phyloP scores from a whole-genome alignment of 176 grass and related monocot genomes.

The Sorghum bicolor region Sorghum_bicolor_NCBIv3 NC_012871.2:14692501-14693000 shows the following conservation, averaged over 20 bases:
- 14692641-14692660: neutral
- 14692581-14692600: neutral
- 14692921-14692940: constrained; percentile 75
- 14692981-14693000: constrained; percentile 80
- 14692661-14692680: constrained; percentile 5
- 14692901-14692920: constrained; percentile 64
- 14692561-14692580: neutral
- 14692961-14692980: constrained; percentile 64
- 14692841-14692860: constrained; percentile 3
- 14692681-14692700: neutral
- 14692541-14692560: neutral
- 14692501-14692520: neutral
- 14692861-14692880: neutral
- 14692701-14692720: neutral
- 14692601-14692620: neutral
- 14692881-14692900: neutral
- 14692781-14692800: constrained; percentile 61
- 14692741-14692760: constrained; percentile 60
- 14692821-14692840: constrained; percentile 87
- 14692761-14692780: constrained; percentile 59
- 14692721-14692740: neutral
- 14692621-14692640: neutral
- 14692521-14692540: constrained; percentile 4
- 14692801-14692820: constrained; percentile 81
- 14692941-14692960: constrained; percentile 72